Base-by-base conservation (phyloP, 768 basidiomycete genomes). In the Albatrellus ellisii region DNA sequence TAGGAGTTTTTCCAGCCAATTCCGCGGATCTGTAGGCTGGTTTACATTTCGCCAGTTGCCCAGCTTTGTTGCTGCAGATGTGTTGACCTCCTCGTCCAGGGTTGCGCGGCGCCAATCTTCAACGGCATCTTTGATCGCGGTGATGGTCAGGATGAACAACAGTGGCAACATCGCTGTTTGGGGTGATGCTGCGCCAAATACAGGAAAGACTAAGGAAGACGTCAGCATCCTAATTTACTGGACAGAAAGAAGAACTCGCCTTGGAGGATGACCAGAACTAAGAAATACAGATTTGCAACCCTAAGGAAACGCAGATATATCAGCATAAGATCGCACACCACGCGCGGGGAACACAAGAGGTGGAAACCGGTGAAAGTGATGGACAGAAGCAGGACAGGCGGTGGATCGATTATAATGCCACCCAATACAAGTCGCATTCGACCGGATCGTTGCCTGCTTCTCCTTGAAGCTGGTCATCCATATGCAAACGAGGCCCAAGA, bases 51-150 rank as follows among this genome's bases (percentile, higher is more conserved):
- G 70, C 88, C 89, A 95, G 28, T 83, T 74, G 5, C 77, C 79
- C 9, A 99, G 73, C 49, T 87, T 87, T 1, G 91, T 97, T 10
- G 84, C 79, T 3, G 92, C 87, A 0, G 86, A 90, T 41, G 79
- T 95, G 64, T 99, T 99, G 50, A 97, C 92, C 54, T 90, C 79
- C 46, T 95, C 84, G 57, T 99, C 94, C 29, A 92, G 69, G 7
- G 61, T 52, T 8, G 82, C 83, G 39, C 94, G 79, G n/a, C 92
- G 78, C 57, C 88, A 92, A 61, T 99, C 94, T 62, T 98, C 94
- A 26, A 97, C 66, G 6, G 82, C 94, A 57, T 99, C 94, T 61
- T 97, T 99, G 66, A 95, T 73, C 3, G 83, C 92, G 12, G 94
- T 97, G 38, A 94, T 82, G 22, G 66, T 57, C 29, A 99, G 59